Base-by-base conservation (phyloP, 805 yeast species). In the Vanderwaltozyma polyspora region DNA sequence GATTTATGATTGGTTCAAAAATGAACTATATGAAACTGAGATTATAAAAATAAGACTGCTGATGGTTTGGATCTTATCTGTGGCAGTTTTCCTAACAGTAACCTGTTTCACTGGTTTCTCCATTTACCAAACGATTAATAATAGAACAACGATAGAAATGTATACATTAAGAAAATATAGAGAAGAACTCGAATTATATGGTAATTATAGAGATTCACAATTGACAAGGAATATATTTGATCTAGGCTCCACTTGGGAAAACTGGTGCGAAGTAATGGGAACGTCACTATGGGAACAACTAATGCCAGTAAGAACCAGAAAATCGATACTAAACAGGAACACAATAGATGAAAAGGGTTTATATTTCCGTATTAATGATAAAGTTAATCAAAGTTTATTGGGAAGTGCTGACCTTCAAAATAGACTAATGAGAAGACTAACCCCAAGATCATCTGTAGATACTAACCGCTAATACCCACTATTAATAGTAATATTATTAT, bases 61-160 rank as follows among this genome's bases (percentile, higher is more conserved):
- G 30, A 59, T 78, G n/a, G 64, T 79, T 28, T 69, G 74, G 41
- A 57, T 83, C 4, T 32, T 77, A 2, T 66, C 77, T 0, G 39
- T 67, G 11, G 66, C 72, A 5, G 60, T 84, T 39, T 62, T 70
- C 4, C 36, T 82, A 0, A 71, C 89, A 5, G 67, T 81, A 32
- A 47, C 60, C 2, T 50, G 74, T 1, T 82, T 89, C 52, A 54
- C 72, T 0, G 64, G 59, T 1, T 77, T 80, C 45, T 68, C 76
- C 33, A 39, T 72, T 3, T 82, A 72, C 45, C 70, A 83, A 45
- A 55, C 83, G 7, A 41, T 74, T 15, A 57, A 53, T 9, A 89
- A 89, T 59, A 60, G 64, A 39, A 87, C 96, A 4, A 89, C 97
- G 0, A 68, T 89, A 18, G 98, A 91, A 58, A 63, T 76, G 39